A percentile compares a stretch with the other conserved stretches of the same genome.
These are phyloP conservation scores for Capsicum chinense DNA, from an alignment of 257 asterid genomes.

Conservation along the genomic window DNA sequence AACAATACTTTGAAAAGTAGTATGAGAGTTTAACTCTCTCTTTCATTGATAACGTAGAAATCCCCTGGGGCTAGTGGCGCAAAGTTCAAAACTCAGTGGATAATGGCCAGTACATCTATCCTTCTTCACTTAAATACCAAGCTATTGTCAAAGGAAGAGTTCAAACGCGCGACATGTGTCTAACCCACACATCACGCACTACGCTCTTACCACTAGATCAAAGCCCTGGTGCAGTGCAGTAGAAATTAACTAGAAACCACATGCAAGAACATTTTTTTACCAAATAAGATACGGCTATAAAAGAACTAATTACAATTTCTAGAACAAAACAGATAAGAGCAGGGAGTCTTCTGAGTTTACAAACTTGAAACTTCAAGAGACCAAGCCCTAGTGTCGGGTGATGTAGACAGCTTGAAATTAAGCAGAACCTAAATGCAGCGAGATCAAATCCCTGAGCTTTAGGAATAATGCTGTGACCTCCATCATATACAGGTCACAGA, in stretches of 20 bases:
- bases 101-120: too few relatives aligned
- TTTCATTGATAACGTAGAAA: not conserved
- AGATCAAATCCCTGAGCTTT: too few relatives aligned
- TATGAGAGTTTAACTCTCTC: not conserved
- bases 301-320: not conserved
- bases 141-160: not conserved
- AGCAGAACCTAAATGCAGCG: not conserved
- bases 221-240: not conserved
- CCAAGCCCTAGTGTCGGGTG: not conserved
- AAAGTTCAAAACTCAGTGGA: too few relatives aligned
- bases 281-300: not conserved
- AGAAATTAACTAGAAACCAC: not conserved
- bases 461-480: too few relatives aligned
- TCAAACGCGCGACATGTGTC: not conserved
- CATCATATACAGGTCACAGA: too few relatives aligned
- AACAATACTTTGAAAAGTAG: not conserved
- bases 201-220: not conserved
- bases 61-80: not conserved
- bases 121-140: too few relatives aligned
- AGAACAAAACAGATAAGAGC: not conserved
- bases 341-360: not conserved
- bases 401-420: not conserved
- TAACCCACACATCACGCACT: not conserved
- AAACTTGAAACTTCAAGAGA: not conserved
- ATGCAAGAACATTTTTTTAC: not conserved